Base-by-base conservation (phyloP, 2,329 filamentous ascomycete species). In the Aspergillus persii region DNA sequence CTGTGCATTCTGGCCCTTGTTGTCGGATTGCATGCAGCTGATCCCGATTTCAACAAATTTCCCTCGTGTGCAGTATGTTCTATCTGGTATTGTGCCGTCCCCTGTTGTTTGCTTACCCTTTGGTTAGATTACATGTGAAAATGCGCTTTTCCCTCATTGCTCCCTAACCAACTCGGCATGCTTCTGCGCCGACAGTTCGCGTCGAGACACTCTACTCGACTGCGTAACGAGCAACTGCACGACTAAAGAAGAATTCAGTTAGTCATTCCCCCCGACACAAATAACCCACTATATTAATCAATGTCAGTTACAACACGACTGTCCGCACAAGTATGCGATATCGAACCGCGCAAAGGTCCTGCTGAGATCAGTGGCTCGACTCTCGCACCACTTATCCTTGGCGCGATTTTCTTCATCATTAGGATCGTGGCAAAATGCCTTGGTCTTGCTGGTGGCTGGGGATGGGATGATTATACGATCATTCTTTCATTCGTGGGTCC, bases 401-500 rank as follows among this genome's bases (percentile, higher is more conserved):
- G 60, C 2, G 58, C 58, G 1, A 30, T 66, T 9, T 54, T 66
- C 46, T 64, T 66, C 26, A 11, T 50, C 8, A 53, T 55, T 6
- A 56, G 63, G 15, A 57, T 66, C 9, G 41, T 39, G 2, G 54
- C 62, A 6, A 66, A 64, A 44, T 15, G 31, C 9, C 33, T 58
- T 29, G 56, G 50, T 23, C 57, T 66, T 4, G 59, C 56, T 9
- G 63, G 63, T 5, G 56, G 60, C 18, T 66, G 62, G 63, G 58
- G 63, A 9, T 33, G 47, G 26, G 63, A 66, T 23, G 63, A 66
- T 41, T 61, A 54, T 29, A 66, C 60, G 31, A 59, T 66, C 7
- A 59, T 61, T 18, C 23, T 57, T 2, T 62, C 65, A 48, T 64
- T 59, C 54, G 65, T 67, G 53, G 53, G 57, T 9, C 1, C 47